Base-by-base conservation (phyloP, 176 grass and related monocot genomes). In the Stipa capillata region DNA sequence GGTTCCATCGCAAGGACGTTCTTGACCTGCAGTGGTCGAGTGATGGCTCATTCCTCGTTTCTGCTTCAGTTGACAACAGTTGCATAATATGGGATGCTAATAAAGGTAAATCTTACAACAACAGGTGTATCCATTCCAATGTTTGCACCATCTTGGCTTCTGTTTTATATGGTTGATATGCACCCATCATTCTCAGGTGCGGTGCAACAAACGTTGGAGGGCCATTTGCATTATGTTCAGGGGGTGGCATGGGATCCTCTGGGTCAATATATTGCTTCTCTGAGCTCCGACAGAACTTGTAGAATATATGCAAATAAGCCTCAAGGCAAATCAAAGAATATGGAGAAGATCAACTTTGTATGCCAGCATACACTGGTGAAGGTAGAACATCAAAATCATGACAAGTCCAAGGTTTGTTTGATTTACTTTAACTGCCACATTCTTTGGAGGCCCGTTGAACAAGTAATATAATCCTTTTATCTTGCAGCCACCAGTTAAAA, bases 141-240 rank as follows among this genome's bases (percentile, higher is more conserved):
- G 33, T 58, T 53, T 79, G 37, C 63, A 51, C 25, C 25, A 56
- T 48, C 42, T 74, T 48, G n/a, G 18, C 37, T 63, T 54, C 41
- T 55, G 1, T 35, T 55, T 76, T 72, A 29, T 64, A 49, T 64
- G 24, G 25, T 59, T 91, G 39, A 72, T 79, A 76, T 51, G 47
- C 18, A 33, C 64, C n/a, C 54, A 21, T 24, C 45, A 32, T 78
- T 72, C 80, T 74, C 81, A 99, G 96, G 92, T 8, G 44, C 25
- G 0, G 88, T 95, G n/a, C 90, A 89, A 53, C 96, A 99, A 78
- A 95, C 85, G 63, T 69, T 99, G 56, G 96, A 94, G 81, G 87
- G 87, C 7, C 96, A 99, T 87, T 86, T 99, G 65, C 96, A 99
- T 83, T 99, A 99, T 90, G 96, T 99, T 87, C 96, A 99, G 77